Conservation (phyloP, 2,329 filamentous ascomycete genomes). For the Metarhizium rileyi region DNA sequence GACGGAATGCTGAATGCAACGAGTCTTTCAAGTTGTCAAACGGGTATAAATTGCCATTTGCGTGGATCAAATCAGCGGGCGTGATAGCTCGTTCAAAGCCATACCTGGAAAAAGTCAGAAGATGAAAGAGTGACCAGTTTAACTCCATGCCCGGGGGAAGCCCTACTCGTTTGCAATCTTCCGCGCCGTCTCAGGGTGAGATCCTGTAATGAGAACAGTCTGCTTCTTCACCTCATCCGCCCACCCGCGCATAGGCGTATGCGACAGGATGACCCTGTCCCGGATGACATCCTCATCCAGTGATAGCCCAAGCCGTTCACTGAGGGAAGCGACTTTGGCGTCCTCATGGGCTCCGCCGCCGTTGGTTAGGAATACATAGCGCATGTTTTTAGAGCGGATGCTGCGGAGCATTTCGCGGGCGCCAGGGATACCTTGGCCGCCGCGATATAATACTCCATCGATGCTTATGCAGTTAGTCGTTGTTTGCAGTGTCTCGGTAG, state of each 20-base stretch:
- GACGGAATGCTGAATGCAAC: slow-evolving; percentile 18
- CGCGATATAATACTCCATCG: slow-evolving; percentile 89
- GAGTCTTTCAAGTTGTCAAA: slow-evolving; percentile 46
- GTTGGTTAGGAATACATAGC: slow-evolving; percentile 93
- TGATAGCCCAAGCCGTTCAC: slow-evolving; percentile 21
- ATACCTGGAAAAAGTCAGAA: slow-evolving; percentile 30
- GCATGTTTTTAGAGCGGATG: slow-evolving; percentile 65
- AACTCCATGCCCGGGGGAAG: background rate
- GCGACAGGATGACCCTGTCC: slow-evolving; percentile 57
- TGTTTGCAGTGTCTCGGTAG: background rate
- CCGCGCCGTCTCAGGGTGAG: slow-evolving; percentile 56
- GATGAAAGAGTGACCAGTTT: slow-evolving; percentile 11
- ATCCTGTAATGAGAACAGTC: slow-evolving; percentile 67
- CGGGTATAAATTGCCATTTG: slow-evolving; percentile 70
- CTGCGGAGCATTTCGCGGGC: slow-evolving; percentile 64
- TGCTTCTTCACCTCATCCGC: slow-evolving; percentile 24
- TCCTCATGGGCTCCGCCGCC: slow-evolving; percentile 78
- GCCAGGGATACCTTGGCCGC: slow-evolving; percentile 66
- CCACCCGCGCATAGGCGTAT: slow-evolving; percentile 72
- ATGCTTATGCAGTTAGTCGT: slow-evolving; percentile 39
- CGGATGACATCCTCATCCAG: slow-evolving; percentile 24
- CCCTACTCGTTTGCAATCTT: slow-evolving; percentile 58
- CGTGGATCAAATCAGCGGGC: slow-evolving; percentile 70
- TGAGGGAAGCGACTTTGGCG: slow-evolving; percentile 24
- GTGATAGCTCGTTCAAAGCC: slow-evolving; percentile 78